Evolutionary conservation across 768 basidiomycete genomes (phyloP).

Genomic region (Mycena indigotica): DNA sequence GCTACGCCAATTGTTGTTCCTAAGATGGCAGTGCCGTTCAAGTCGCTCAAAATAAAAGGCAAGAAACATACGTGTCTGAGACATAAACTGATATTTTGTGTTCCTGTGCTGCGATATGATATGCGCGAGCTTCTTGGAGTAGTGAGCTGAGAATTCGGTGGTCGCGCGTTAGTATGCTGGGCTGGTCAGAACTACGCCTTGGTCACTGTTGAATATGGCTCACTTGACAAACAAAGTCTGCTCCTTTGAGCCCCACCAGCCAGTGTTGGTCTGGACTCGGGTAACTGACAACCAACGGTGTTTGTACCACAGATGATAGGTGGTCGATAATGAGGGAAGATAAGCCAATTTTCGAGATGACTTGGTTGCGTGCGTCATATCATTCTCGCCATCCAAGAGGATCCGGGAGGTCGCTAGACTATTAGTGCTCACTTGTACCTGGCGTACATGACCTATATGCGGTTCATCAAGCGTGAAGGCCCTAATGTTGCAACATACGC

Average conservation of each 20-base stretch:
- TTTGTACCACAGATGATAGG: slow-evolving; percentile 41
- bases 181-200: background rate
- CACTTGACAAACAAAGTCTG: slow-evolving; percentile 35
- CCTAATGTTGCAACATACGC: too few species aligned
- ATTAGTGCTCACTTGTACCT: slow-evolving; percentile 49
- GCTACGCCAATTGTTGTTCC: slow-evolving; percentile 46
- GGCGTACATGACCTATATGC: slow-evolving; percentile 46
- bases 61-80: slow-evolving; percentile 35
- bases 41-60: background rate
- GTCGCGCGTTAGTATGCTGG: slow-evolving; percentile 46
- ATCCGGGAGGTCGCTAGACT: slow-evolving; percentile 30
- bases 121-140: slow-evolving; percentile 42
- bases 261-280: slow-evolving; percentile 28
- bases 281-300: slow-evolving; percentile 32
- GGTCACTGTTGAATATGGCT: slow-evolving; percentile 8
- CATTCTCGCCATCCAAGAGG: slow-evolving; percentile 31
- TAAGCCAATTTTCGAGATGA: slow-evolving; percentile 32
- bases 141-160: slow-evolving; percentile 39
- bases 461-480: too few species aligned
- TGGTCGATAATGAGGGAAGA: slow-evolving; percentile 31
- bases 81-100: slow-evolving; percentile 46
- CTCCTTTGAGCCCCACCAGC: slow-evolving; percentile 25
- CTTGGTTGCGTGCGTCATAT: slow-evolving; percentile 13
- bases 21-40: background rate
- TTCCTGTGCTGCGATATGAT: slow-evolving; percentile 42